phyloP scores from a whole-genome alignment of 179 eudicot genomes.

The Spinacia oleracea region DNA sequence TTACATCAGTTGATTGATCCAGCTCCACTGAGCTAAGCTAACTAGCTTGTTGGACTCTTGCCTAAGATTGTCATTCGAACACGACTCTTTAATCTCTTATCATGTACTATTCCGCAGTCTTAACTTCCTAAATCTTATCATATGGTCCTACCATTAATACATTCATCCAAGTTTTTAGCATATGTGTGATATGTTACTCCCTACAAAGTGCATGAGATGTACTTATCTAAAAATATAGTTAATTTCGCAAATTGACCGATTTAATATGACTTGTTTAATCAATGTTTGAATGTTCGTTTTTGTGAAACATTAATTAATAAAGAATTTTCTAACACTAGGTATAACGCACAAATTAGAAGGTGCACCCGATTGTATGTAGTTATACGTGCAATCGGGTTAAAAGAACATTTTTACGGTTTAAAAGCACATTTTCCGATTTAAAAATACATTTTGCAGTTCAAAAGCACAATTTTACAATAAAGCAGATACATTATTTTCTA shows the following conservation, averaged over 20 bases:
- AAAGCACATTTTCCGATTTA: too few relatives aligned
- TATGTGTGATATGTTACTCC: background rate
- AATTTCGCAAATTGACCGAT: background rate
- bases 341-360: too few relatives aligned
- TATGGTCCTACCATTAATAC: constrained; percentile 9
- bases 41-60: constrained; percentile 11
- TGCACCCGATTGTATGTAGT: too few relatives aligned
- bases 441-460: too few relatives aligned
- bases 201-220: background rate
- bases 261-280: background rate
- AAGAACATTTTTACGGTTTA: too few relatives aligned
- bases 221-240: background rate
- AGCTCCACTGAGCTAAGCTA: constrained; percentile 1
- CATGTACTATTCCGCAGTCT: constrained; percentile 6
- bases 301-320: too few relatives aligned
- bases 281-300: too few relatives aligned
- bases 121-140: background rate
- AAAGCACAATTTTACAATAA: too few relatives aligned
- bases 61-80: background rate
- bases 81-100: background rate
- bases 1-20: background rate
- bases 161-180: background rate
- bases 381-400: too few relatives aligned
- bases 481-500: too few relatives aligned
- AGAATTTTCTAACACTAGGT: too few relatives aligned